These are phyloP conservation scores for Entomophthora muscae DNA, from an alignment of 371 early-diverging fungal genomes.

Conservation along the genomic window DNA sequence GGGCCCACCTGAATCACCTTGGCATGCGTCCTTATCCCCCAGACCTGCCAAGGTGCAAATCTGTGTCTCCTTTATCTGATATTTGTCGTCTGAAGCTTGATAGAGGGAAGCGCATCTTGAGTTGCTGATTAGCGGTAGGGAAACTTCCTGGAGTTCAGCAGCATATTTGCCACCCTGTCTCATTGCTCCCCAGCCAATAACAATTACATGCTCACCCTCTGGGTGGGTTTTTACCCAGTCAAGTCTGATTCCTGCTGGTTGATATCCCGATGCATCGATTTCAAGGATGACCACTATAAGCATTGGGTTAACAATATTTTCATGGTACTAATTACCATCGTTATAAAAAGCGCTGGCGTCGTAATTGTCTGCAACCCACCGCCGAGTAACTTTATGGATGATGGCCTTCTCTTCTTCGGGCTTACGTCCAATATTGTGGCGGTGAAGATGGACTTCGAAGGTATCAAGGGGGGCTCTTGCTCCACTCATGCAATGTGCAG, in stretches of 20 bases:
- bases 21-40: constrained; percentile 21
- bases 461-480: neutral
- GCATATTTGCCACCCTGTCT: constrained; percentile 7
- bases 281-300: constrained; percentile 2
- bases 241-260: neutral
- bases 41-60: constrained; percentile 20
- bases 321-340: neutral
- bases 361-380: neutral
- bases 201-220: constrained; percentile 15
- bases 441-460: constrained; percentile 1
- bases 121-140: constrained; percentile 7
- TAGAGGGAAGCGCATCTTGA: constrained; percentile 15
- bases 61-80: constrained; percentile 11
- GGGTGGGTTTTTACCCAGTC: neutral
- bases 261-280: neutral
- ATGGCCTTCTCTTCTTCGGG: neutral
- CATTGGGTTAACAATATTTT: too few relatives aligned
- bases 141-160: constrained; percentile 15
- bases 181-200: constrained; percentile 25
- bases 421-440: neutral
- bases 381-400: neutral
- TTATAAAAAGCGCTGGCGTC: neutral
- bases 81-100: constrained; percentile 14
- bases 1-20: constrained; percentile 26
- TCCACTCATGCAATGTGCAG: constrained; percentile 23